phyloP scores from a whole-genome alignment of 2,329 filamentous ascomycete species.

The Diaporthe humulicola region DNA sequence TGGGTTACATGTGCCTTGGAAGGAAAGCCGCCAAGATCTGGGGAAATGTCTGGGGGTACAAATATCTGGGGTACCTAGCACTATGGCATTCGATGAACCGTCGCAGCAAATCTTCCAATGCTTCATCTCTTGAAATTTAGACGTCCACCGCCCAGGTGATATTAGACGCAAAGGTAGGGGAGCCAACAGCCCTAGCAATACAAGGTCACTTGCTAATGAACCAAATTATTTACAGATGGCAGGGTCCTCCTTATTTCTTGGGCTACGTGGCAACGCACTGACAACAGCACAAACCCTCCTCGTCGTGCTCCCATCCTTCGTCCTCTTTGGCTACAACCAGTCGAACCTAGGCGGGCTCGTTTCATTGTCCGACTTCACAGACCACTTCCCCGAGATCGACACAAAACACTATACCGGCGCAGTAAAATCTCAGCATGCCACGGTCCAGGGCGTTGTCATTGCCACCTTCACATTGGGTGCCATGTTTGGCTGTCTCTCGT shows the following conservation, averaged over 20 bases:
- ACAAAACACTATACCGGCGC: constrained; percentile 51
- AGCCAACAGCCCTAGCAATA: neutral
- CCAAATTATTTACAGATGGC: neutral
- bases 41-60: constrained; percentile 13
- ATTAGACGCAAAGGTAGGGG: neutral
- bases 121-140: neutral
- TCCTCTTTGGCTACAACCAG: constrained; percentile 59
- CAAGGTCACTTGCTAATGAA: neutral
- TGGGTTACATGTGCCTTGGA: neutral
- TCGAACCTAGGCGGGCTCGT: constrained; percentile 54
- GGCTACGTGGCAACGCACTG: constrained; percentile 43
- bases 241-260: neutral
- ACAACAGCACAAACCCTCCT: constrained; percentile 55
- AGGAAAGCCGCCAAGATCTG: neutral
- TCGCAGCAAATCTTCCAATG: neutral
- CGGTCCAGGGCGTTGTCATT: constrained; percentile 54
- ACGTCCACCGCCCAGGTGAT: neutral
- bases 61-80: constrained; percentile 9
- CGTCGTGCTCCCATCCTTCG: constrained; percentile 58
- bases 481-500: constrained; percentile 52
- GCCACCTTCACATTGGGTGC: constrained; percentile 54
- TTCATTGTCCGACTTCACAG: constrained; percentile 50
- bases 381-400: constrained; percentile 55
- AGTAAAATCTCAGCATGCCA: constrained; percentile 49
- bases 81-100: neutral